Conservation (phyloP, 140 eudicot genomes). For the Flaveria floridana region DNA sequence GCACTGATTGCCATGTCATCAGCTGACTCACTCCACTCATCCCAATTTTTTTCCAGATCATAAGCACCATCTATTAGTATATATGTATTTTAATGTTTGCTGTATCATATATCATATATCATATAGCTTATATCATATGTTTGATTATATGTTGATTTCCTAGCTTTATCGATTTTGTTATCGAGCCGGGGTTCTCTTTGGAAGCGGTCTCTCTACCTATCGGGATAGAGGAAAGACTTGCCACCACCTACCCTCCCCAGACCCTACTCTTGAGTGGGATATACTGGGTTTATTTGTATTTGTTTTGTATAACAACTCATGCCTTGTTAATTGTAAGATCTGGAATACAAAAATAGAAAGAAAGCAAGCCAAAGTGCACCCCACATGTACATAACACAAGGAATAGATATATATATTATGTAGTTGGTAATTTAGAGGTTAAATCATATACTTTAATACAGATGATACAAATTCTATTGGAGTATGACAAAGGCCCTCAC, state of each 20-base stretch:
- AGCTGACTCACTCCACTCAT: constrained; percentile 34
- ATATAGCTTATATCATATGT: too few species aligned
- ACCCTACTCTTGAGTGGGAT: too few species aligned
- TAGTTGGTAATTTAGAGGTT: background rate
- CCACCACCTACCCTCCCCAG: too few species aligned
- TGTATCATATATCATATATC: too few species aligned
- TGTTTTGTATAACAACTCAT: constrained; percentile 18
- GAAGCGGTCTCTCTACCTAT: too few species aligned
- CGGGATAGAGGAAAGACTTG: too few species aligned
- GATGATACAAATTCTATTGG: constrained; percentile 15
- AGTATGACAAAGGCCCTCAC: constrained; percentile 36
- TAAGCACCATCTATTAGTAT: constrained; percentile 15
- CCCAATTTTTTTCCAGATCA: constrained; percentile 30
- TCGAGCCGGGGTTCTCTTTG: too few species aligned
- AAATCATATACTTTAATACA: background rate
- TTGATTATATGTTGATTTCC: too few species aligned
- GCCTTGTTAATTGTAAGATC: background rate
- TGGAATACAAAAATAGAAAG: background rate
- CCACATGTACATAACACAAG: constrained; percentile 17
- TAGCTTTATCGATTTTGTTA: too few species aligned
- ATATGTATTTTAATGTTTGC: too few species aligned
- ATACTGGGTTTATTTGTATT: too few species aligned
- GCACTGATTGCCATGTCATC: constrained; percentile 27
- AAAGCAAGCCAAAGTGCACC: background rate
- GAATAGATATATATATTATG: constrained; percentile 1